phyloP scores from a whole-genome alignment of 2,329 filamentous ascomycete genomes.

The Pseudocercospora crystallina region DNA sequence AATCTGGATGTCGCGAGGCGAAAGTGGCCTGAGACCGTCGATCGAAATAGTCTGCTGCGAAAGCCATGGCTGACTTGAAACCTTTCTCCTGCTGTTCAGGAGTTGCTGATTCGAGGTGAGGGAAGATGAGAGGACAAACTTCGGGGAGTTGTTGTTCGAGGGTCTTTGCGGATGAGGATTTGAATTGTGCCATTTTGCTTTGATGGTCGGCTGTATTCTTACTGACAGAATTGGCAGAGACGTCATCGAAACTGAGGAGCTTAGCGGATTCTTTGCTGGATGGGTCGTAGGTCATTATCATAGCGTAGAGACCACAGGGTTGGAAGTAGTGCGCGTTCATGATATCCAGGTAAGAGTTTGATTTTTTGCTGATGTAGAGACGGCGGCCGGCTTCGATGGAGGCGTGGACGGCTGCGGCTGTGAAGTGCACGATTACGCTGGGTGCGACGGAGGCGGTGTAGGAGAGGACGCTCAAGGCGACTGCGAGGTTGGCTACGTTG shows the following conservation, averaged over 20 bases:
- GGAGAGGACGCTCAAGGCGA: slow-evolving; percentile 1
- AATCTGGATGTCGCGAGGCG: slow-evolving; percentile 49
- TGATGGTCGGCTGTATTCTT: neutral
- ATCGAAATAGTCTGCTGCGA: slow-evolving; percentile 49
- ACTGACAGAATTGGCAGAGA: neutral
- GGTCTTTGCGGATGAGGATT: slow-evolving; percentile 36
- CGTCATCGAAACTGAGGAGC: neutral
- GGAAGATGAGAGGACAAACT: slow-evolving; percentile 49
- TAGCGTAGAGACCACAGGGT: slow-evolving; percentile 53
- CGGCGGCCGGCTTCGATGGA: slow-evolving; percentile 42
- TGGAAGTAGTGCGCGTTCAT: slow-evolving; percentile 56
- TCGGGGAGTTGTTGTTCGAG: slow-evolving; percentile 43
- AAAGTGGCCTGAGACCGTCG: slow-evolving; percentile 46
- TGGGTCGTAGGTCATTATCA: slow-evolving; percentile 42
- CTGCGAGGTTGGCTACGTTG: slow-evolving; percentile 7
- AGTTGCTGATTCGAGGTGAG: slow-evolving; percentile 35
- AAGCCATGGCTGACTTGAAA: slow-evolving; percentile 22
- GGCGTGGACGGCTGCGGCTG: slow-evolving; percentile 37
- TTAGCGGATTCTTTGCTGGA: neutral
- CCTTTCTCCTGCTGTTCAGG: neutral
- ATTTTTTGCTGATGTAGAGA: slow-evolving; percentile 34
- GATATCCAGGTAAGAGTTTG: slow-evolving; percentile 54
- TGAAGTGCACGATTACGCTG: slow-evolving; percentile 1
- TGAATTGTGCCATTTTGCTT: slow-evolving; percentile 17
- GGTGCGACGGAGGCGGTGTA: neutral